These are phyloP conservation scores for Termitomyces eurrhizus DNA, from an alignment of 768 basidiomycete genomes.

Conservation along the genomic window DNA sequence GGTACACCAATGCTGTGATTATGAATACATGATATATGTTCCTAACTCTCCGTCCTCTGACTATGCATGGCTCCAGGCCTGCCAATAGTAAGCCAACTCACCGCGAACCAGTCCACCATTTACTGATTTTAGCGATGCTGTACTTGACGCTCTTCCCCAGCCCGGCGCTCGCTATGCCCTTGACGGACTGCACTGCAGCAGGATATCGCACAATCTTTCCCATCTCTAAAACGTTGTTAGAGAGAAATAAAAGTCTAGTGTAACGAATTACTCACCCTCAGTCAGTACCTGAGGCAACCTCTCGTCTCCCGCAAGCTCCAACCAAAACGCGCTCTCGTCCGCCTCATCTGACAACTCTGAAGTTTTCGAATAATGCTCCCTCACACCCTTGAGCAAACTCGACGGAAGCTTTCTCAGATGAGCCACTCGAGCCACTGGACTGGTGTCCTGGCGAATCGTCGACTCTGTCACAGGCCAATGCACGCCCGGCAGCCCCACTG, in stretches of 20 bases:
- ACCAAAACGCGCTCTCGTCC: constrained; percentile 77
- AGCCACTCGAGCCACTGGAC: constrained; percentile 60
- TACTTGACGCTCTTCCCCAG: constrained; percentile 76
- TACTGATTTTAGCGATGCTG: constrained; percentile 68
- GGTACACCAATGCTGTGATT: constrained; percentile 6
- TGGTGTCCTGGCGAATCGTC: constrained; percentile 71
- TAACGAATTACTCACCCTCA: constrained; percentile 38
- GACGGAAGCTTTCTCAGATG: constrained; percentile 79
- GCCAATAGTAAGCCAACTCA: constrained; percentile 8
- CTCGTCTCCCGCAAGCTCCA: constrained; percentile 63
- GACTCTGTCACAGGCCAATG: constrained; percentile 55
- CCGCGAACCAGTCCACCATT: constrained; percentile 64
- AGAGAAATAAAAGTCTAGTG: neutral
- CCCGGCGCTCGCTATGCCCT: constrained; percentile 84
- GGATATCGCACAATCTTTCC: constrained; percentile 74
- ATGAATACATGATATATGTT: constrained; percentile 12
- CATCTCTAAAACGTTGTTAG: constrained; percentile 50
- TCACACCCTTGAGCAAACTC: constrained; percentile 55
- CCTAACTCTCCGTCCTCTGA: constrained; percentile 9
- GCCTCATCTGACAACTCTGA: constrained; percentile 38
- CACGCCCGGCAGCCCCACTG: constrained; percentile 75
- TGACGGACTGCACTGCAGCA: constrained; percentile 79
- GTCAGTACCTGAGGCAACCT: constrained; percentile 48
- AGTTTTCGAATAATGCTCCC: constrained; percentile 42
- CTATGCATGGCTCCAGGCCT: constrained; percentile 7